Evolutionary conservation across 1,139 yeast species (phyloP).

Genomic region (Candida smagusa): DNA sequence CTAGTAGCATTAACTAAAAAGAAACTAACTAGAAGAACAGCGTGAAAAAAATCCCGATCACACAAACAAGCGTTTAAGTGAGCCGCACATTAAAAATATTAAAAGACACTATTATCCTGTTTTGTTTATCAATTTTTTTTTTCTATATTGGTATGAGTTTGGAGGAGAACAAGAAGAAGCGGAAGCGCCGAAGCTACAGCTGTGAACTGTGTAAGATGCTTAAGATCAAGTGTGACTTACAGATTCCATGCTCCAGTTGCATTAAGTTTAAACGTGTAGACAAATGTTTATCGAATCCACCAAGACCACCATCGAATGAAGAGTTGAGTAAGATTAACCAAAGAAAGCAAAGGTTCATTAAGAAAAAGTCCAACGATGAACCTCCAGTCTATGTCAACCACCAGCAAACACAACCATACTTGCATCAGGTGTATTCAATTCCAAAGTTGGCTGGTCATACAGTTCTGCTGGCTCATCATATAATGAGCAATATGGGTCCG

Average conservation of each 20-base stretch:
- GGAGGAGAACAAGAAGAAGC: conserved; percentile 15
- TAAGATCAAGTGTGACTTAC: conserved; percentile 53
- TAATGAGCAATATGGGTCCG: conserved; percentile 3
- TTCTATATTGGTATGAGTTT: conserved; percentile 1
- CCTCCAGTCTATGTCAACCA: neutral
- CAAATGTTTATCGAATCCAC: conserved; percentile 40
- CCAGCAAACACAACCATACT: conserved; percentile 1
- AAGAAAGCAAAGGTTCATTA: conserved; percentile 13
- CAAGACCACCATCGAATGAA: conserved; percentile 42
- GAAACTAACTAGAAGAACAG: too few relatives aligned
- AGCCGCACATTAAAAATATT: conserved; percentile 1
- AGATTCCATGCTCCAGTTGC: conserved; percentile 50
- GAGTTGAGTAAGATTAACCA: conserved; percentile 18
- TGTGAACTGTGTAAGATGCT: conserved; percentile 56
- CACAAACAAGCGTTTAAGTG: neutral
- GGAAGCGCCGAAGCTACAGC: conserved; percentile 49
- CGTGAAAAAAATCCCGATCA: neutral
- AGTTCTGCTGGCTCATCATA: conserved; percentile 3
- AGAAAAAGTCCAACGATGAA: conserved; percentile 7
- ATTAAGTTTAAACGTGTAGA: conserved; percentile 37
- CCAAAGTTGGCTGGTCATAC: conserved; percentile 1
- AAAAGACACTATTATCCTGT: neutral
- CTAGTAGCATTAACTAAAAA: too few relatives aligned
- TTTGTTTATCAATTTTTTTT: neutral
- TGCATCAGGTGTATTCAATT: neutral